Conservation (phyloP, 306 rosid species). For the Styphnolobium japonicum region DNA sequence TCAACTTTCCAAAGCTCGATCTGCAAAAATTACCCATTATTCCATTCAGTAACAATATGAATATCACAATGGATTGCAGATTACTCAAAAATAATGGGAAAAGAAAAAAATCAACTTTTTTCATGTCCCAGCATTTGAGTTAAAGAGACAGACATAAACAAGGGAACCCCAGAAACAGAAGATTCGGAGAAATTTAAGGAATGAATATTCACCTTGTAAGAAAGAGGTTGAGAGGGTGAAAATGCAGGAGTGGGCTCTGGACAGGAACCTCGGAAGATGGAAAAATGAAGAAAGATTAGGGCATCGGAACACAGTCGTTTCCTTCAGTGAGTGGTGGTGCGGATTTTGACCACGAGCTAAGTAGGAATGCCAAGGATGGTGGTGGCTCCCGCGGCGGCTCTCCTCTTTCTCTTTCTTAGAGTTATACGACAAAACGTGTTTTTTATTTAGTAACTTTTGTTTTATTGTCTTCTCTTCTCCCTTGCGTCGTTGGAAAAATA, state of each 20-base stretch:
- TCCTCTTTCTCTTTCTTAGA: background rate
- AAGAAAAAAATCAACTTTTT: background rate
- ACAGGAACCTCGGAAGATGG: background rate
- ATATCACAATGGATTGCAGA: background rate
- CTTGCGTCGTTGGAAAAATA: too few species aligned
- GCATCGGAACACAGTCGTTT: background rate
- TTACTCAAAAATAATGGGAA: background rate
- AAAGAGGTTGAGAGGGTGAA: background rate
- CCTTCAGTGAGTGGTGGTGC: background rate
- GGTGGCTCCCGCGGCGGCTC: slow-evolving; percentile 35
- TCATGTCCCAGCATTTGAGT: background rate
- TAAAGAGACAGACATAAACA: background rate
- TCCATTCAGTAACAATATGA: background rate
- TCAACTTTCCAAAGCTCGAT: slow-evolving; percentile 16
- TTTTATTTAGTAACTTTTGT: too few species aligned
- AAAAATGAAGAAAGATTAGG: background rate
- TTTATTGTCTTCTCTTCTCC: too few species aligned
- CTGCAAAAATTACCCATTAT: slow-evolving; percentile 11
- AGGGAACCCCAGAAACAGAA: background rate
- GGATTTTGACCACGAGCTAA: background rate
- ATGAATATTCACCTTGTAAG: slow-evolving; percentile 22
- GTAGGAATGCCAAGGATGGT: background rate
- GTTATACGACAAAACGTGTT: slow-evolving; percentile 11
- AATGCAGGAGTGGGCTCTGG: slow-evolving; percentile 6
- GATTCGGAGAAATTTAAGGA: background rate